Base-by-base conservation (phyloP, 768 basidiomycete genomes). In the Xerocomus spinulosus region DNA sequence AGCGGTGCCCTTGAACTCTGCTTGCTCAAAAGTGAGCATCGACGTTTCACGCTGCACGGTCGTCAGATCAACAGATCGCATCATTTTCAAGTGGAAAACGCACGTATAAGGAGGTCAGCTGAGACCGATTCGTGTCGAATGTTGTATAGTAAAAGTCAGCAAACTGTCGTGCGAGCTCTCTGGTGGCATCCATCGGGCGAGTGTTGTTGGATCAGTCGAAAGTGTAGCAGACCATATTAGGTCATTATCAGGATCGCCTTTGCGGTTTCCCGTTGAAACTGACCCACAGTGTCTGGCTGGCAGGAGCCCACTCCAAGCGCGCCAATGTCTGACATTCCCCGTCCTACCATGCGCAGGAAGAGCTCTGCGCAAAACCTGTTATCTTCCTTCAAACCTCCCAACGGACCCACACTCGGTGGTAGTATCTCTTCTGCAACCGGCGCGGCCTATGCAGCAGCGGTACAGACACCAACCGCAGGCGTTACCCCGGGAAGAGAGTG, bases 291-390 rank as follows among this genome's bases (percentile, higher is more conserved):
- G 21, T 13, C 20, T 23, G 42, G 29, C 21, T 37, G n/a, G 52
- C 17, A 28, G 53, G 7, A 36, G 46, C 26, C 50, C 61, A 38
- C 44, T 52, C 44, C 62, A 53, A 59, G 54, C 35, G 60, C 62
- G 47, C 54, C 62, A 46, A 64, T 63, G 67, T 59, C 60, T 14
- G 68, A 56, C 23, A 24, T 47, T 25, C 48, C 64, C 1, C 79
- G 81, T 45, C 85, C 87, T 24, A 56, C 71, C 7, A 84, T 92
- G 77, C 83, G 88, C 56, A 81, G 89, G 55, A 92, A 92, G 71
- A 87, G 87, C 17, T 89, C 87, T 10, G 88, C 84, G 10, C 88
- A 86, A 70, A 88, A 91, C 67, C 74, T 92, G 39, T 76, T 92
- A 28, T 80, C 82, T 8, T 82, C 83, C 35, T 89, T 89, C 78